Evolutionary conservation across 805 yeast species (phyloP), one percentile per base, ranked within the genome.

Genomic region (Ogataea zsoltii): DNA sequence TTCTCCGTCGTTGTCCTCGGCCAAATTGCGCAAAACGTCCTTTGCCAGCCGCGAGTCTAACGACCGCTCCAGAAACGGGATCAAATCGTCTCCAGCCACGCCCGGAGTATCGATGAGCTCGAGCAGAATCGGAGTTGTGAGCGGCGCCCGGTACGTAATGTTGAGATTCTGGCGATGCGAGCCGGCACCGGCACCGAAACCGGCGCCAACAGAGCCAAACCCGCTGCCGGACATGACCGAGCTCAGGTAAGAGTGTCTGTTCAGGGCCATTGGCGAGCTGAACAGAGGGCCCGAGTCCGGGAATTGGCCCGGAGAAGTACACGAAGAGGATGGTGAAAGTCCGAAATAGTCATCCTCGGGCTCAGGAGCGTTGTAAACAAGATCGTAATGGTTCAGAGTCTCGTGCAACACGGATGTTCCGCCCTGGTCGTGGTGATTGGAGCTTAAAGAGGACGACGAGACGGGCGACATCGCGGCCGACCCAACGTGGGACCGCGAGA

Each of bases 51-150:
- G 74, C 33, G 83, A 71, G 58, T 83, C 83, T 7, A 86, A 54
- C 0, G 90, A 83, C 2, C 83, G 82, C 54, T 86, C 94, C 34
- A 87, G 63, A 57, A 86, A 87, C 1, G 94, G 95, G 9, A 87
- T 86, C 26, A 83, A 75, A 54, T 78, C 79, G 42, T 79, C 79
- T 4, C 83, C 77, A 37, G 80, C 76, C 61, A 82, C 84, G 2
- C 85, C 80, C 0, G 91, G 89, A 0, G 92, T 83, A 55, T 87
- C 95, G 1, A 86, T 78, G 26, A 86, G 67, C 58, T 87, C 95
- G 3, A 83, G 67, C 25, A 80, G 62, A 10, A 85, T 77, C 1
- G 90, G 88, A 0, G 85, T 68, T 12, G 76, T 69, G 3, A 65
- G 61, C 0, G 88, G 88, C 0, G 80, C 78, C 2, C 55, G 45